Conservation (phyloP, 345 rosid species). For the Arabidopsis arenosa region DNA sequence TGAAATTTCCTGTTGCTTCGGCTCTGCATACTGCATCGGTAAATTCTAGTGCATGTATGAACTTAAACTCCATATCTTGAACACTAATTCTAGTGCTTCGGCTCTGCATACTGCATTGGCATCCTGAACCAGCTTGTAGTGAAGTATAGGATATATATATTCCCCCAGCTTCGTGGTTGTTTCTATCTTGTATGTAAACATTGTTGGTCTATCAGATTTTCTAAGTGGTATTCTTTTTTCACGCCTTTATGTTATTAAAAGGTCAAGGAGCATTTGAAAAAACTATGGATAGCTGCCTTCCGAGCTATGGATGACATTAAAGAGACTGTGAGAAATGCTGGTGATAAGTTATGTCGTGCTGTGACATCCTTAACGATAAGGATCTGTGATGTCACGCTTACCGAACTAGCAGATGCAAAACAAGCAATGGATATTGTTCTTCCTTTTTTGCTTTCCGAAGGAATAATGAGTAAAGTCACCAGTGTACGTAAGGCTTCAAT, state of each 20-base stretch:
- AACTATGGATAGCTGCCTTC: constrained; percentile 79
- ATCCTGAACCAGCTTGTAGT: constrained; percentile 7
- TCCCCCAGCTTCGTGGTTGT: constrained; percentile 11
- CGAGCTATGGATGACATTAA: constrained; percentile 99
- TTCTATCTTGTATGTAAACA: constrained; percentile 23
- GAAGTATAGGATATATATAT: constrained; percentile 18
- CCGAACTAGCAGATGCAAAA: constrained; percentile 74
- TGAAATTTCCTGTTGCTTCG: background rate
- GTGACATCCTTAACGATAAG: constrained; percentile 82
- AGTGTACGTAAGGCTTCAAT: constrained; percentile 89
- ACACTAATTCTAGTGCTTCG: constrained; percentile 5
- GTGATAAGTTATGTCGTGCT: constrained; percentile 82
- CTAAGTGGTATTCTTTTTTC: constrained; percentile 13
- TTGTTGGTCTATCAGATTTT: constrained; percentile 5
- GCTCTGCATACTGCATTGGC: too few relatives aligned
- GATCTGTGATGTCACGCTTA: constrained; percentile 87
- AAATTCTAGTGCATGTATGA: constrained; percentile 12
- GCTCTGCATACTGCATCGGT: constrained; percentile 2
- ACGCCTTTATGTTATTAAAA: constrained; percentile 42
- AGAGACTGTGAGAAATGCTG: constrained; percentile 97
- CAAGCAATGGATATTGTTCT: constrained; percentile 82
- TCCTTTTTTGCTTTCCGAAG: constrained; percentile 87
- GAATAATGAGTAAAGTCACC: constrained; percentile 89
- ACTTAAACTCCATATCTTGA: constrained; percentile 11
- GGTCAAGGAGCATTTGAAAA: constrained; percentile 82